phyloP scores from a whole-genome alignment of 495 filamentous ascomycete species.

The Hypoxylon subgilvum region DNA sequence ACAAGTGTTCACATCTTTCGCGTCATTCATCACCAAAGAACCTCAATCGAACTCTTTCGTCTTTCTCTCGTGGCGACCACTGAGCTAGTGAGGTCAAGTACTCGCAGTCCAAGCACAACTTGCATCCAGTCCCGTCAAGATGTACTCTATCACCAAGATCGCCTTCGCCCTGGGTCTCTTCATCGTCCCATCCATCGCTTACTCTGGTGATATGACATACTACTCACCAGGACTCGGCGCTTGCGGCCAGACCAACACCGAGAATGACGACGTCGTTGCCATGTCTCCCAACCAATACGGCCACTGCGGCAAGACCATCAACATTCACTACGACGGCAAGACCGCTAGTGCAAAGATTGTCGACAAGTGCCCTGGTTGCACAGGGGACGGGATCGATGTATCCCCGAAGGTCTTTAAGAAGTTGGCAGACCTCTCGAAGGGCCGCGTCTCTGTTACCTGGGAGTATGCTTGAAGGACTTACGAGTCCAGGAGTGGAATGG shows the following conservation, averaged over 20 bases:
- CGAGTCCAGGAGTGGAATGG: too few relatives aligned
- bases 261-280: conserved; percentile 51
- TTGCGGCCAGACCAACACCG: conserved; percentile 49
- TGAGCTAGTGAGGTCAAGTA: too few relatives aligned
- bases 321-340: conserved; percentile 62
- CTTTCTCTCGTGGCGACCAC: background rate
- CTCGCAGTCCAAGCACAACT: background rate
- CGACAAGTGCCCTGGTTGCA: conserved; percentile 79
- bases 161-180: conserved; percentile 18
- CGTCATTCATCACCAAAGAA: background rate
- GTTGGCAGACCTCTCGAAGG: conserved; percentile 41
- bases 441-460: conserved; percentile 50
- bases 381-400: conserved; percentile 50
- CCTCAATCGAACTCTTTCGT: background rate
- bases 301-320: conserved; percentile 69
- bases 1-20: too few relatives aligned
- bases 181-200: conserved; percentile 22
- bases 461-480: conserved; percentile 32
- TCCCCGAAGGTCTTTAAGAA: conserved; percentile 52
- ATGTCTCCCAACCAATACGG: conserved; percentile 47
- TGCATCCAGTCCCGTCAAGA: conserved; percentile 3
- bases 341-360: conserved; percentile 62
- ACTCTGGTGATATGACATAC: conserved; percentile 54
- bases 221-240: conserved; percentile 51
- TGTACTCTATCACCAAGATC: conserved; percentile 24